phyloP scores from a whole-genome alignment of 116 monocot species.

The Dioscorea cayenensis region DNA sequence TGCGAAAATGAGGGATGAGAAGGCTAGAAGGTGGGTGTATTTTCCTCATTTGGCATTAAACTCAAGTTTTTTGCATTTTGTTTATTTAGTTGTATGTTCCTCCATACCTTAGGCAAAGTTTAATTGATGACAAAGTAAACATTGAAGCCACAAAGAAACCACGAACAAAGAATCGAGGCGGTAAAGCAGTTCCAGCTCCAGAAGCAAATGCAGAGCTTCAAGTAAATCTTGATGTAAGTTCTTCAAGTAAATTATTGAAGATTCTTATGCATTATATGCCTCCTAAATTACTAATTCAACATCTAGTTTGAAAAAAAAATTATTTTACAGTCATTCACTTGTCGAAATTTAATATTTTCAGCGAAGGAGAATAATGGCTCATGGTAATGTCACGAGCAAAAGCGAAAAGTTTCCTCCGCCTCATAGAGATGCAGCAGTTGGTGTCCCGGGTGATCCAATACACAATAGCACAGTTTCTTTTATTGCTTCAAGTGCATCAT shows the following conservation, averaged over 20 bases:
- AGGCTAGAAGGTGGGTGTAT: slow-evolving; percentile 46
- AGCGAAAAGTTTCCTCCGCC: slow-evolving; percentile 92
- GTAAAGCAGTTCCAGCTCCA: slow-evolving; percentile 65
- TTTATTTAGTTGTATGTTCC: background rate
- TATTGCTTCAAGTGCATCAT: slow-evolving; percentile 26
- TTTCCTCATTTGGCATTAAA: background rate
- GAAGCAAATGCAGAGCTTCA: slow-evolving; percentile 77
- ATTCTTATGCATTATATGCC: background rate
- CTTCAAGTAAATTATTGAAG: too few relatives aligned
- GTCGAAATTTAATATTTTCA: slow-evolving; percentile 4
- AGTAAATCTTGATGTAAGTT: slow-evolving; percentile 61
- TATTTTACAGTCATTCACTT: too few relatives aligned
- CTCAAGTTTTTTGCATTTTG: background rate
- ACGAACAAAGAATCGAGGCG: slow-evolving; percentile 9
- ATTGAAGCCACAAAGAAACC: slow-evolving; percentile 22
- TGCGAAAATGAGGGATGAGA: slow-evolving; percentile 56
- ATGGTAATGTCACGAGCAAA: slow-evolving; percentile 31
- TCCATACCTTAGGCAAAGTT: slow-evolving; percentile 34
- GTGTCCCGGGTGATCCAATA: slow-evolving; percentile 18
- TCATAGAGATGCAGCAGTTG: slow-evolving; percentile 64
- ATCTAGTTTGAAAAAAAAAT: too few relatives aligned
- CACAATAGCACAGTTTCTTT: slow-evolving; percentile 25
- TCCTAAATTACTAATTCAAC: too few relatives aligned
- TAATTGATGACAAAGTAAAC: slow-evolving; percentile 17
- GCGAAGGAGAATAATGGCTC: slow-evolving; percentile 38